Conservation (phyloP, 2,329 filamentous ascomycete species). For the Penicillium concentricum region DNA sequence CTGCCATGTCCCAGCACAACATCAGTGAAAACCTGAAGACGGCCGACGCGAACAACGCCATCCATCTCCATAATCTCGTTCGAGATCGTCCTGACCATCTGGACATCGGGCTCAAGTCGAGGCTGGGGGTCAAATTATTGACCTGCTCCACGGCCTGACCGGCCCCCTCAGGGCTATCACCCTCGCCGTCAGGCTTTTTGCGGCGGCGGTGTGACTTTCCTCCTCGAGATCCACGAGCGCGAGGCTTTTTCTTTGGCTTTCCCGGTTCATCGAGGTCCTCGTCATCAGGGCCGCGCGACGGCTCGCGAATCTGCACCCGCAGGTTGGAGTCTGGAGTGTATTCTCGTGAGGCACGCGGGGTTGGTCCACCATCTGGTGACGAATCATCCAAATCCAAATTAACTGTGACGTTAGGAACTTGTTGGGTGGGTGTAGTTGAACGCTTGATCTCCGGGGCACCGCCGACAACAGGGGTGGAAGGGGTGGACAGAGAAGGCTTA, state of each 20-base stretch:
- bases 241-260: slow-evolving; percentile 66
- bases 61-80: slow-evolving; percentile 59
- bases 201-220: slow-evolving; percentile 63
- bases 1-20: slow-evolving; percentile 72
- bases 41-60: slow-evolving; percentile 61
- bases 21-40: slow-evolving; percentile 60
- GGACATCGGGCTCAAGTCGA: slow-evolving; percentile 62
- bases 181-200: slow-evolving; percentile 54
- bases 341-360: slow-evolving; percentile 30
- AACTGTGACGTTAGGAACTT: slow-evolving; percentile 32
- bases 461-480: slow-evolving; percentile 38
- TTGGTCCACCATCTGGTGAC: slow-evolving; percentile 24
- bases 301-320: slow-evolving; percentile 43
- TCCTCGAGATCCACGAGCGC: slow-evolving; percentile 65
- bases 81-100: slow-evolving; percentile 54
- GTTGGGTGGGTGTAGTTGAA: slow-evolving; percentile 23
- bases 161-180: slow-evolving; percentile 57
- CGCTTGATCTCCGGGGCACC: slow-evolving; percentile 26
- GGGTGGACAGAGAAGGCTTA: slow-evolving; percentile 38
- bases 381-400: slow-evolving; percentile 28
- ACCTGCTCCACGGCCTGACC: slow-evolving; percentile 61
- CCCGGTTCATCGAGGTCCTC: slow-evolving; percentile 34
- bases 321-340: slow-evolving; percentile 27
- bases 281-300: slow-evolving; percentile 35
- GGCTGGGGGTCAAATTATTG: slow-evolving; percentile 42